Evolutionary conservation across 352 stramenopile species (phyloP).

Genomic region (Phytopythium delawarense): DNA sequence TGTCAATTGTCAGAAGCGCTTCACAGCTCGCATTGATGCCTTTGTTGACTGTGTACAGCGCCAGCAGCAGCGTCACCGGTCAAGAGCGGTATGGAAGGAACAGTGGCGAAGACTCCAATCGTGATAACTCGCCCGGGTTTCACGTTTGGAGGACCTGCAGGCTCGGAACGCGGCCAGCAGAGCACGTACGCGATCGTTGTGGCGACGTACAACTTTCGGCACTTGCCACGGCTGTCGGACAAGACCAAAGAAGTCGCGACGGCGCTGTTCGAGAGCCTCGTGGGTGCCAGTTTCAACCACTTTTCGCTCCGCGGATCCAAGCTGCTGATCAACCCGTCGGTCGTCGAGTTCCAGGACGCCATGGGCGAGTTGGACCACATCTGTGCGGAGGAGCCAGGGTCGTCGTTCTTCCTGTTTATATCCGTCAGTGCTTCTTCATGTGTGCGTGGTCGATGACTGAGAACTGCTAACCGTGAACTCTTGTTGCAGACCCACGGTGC

Average conservation of each 20-base stretch:
- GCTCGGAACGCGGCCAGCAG: background rate
- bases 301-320: constrained; percentile 49
- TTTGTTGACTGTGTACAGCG: background rate
- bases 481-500: constrained; percentile 55
- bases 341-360: constrained; percentile 78
- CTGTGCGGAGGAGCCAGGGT: constrained; percentile 26
- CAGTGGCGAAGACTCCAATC: background rate
- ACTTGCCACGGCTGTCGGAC: constrained; percentile 48
- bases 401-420: constrained; percentile 62
- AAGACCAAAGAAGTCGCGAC: constrained; percentile 53
- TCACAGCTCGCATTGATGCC: background rate
- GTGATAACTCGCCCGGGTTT: background rate
- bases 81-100: background rate
- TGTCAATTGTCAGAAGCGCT: background rate
- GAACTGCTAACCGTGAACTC: background rate
- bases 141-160: background rate
- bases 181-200: constrained; percentile 48
- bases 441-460: background rate
- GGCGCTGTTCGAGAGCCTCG: constrained; percentile 47
- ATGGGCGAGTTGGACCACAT: constrained; percentile 57
- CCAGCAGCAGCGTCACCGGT: background rate
- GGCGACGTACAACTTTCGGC: constrained; percentile 48
- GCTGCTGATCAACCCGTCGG: constrained; percentile 72
- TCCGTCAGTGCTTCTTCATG: constrained; percentile 25
- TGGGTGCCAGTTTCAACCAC: constrained; percentile 41